Evolutionary conservation across 179 eudicot species (phyloP).

Genomic region (Monotropa hypopitys): DNA sequence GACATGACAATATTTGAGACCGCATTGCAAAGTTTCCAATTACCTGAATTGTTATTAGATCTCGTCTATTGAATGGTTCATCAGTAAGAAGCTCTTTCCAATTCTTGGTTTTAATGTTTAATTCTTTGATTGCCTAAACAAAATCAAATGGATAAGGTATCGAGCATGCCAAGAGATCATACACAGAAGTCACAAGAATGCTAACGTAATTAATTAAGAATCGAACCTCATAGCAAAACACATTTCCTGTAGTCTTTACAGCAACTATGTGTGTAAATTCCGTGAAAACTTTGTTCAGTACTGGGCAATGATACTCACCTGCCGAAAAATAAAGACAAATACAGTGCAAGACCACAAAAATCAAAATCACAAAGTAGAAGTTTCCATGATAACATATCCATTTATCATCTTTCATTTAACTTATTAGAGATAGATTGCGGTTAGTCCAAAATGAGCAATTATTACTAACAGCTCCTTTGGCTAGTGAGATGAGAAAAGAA

Average conservation of each 20-base stretch:
- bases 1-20: conserved; percentile 2
- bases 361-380: neutral
- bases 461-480: too few species aligned
- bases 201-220: neutral
- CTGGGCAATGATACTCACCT: conserved; percentile 95
- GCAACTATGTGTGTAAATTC: conserved; percentile 97
- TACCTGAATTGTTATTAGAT: conserved; percentile 88
- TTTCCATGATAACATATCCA: neutral
- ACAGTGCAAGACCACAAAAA: neutral
- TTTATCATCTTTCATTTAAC: neutral
- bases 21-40: conserved; percentile 3
- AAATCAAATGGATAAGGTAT: conserved; percentile 5
- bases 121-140: conserved; percentile 78
- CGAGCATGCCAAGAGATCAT: neutral
- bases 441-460: neutral
- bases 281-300: conserved; percentile 88
- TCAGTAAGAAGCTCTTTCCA: conserved; percentile 99
- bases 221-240: conserved; percentile 86
- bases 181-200: neutral
- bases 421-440: neutral
- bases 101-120: conserved; percentile 83
- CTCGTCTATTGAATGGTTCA: conserved; percentile 71
- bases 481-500: too few species aligned
- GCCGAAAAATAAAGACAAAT: neutral
- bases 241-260: conserved; percentile 88